Conservation (phyloP, 208 protist species). For the Blastocrithidia nonstop region DNA sequence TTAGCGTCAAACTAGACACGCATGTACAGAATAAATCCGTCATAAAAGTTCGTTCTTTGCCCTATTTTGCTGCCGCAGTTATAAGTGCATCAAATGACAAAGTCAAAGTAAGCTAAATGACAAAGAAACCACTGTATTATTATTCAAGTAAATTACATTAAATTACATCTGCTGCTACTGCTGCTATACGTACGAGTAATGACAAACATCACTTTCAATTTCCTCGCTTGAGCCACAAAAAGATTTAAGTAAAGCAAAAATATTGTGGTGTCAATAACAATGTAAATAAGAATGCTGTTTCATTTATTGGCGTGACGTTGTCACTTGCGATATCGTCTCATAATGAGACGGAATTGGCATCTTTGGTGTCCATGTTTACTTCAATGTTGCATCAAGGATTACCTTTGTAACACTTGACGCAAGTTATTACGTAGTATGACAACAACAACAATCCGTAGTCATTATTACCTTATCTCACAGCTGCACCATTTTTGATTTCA, state of each 20-base stretch:
- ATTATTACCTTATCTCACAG: too few relatives aligned
- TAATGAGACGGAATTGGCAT: background rate
- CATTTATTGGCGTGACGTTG: background rate
- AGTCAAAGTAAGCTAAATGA: too few relatives aligned
- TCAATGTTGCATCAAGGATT: background rate
- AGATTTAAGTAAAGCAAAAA: too few relatives aligned
- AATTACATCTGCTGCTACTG: background rate
- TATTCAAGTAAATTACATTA: too few relatives aligned
- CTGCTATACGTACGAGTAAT: background rate
- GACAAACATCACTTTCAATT: too few relatives aligned
- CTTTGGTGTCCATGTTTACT: background rate
- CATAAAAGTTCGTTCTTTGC: background rate
- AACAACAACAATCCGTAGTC: constrained; percentile 1
- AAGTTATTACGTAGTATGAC: constrained; percentile 1
- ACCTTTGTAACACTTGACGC: background rate
- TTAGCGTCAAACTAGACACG: background rate
- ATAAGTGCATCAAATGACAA: background rate
- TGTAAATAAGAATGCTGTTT: background rate
- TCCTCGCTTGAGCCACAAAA: too few relatives aligned
- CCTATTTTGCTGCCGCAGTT: background rate
- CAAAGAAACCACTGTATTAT: too few relatives aligned
- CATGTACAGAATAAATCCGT: background rate
- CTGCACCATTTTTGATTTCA: too few relatives aligned
- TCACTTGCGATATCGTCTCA: background rate
- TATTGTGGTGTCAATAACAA: too few relatives aligned